Conservation (phyloP, 148 eudicot genomes). For the Heliosperma pusillum region DNA sequence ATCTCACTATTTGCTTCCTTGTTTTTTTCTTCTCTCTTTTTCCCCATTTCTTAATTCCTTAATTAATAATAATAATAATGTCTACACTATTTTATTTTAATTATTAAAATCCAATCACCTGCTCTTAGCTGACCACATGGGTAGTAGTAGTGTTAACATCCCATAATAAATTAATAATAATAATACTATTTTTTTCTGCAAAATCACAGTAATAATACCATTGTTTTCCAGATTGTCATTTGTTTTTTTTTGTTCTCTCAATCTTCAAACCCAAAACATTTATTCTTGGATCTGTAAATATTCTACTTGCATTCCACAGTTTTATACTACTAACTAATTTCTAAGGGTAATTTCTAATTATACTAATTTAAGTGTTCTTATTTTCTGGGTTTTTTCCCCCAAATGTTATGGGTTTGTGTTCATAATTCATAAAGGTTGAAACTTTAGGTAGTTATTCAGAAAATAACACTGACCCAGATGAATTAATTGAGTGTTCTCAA, state of each 20-base stretch:
- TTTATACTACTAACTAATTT: too few relatives aligned
- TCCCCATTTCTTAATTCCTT: neutral
- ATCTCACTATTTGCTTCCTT: constrained; percentile 19
- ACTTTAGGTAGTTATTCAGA: constrained; percentile 12
- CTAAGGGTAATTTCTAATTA: constrained; percentile 1
- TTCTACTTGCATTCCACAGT: constrained; percentile 20
- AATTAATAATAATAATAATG: too few relatives aligned
- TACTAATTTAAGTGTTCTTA: neutral
- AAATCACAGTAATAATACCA: constrained; percentile 12
- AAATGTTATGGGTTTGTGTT: constrained; percentile 7
- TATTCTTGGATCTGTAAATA: constrained; percentile 48
- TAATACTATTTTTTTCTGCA: constrained; percentile 23
- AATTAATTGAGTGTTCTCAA: constrained; percentile 20
- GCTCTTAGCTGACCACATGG: constrained; percentile 34
- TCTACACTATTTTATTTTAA: too few relatives aligned
- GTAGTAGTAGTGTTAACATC: constrained; percentile 17
- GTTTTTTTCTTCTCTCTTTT: neutral
- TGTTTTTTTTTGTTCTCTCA: constrained; percentile 25
- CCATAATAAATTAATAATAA: neutral
- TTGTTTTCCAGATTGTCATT: constrained; percentile 30
- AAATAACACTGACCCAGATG: constrained; percentile 24
- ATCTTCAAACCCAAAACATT: constrained; percentile 26
- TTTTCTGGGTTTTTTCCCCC: constrained; percentile 12
- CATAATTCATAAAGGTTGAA: constrained; percentile 7
- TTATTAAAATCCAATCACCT: constrained; percentile 21